phyloP scores from a whole-genome alignment of 306 rosid genomes.

The Corylus avellana region DNA sequence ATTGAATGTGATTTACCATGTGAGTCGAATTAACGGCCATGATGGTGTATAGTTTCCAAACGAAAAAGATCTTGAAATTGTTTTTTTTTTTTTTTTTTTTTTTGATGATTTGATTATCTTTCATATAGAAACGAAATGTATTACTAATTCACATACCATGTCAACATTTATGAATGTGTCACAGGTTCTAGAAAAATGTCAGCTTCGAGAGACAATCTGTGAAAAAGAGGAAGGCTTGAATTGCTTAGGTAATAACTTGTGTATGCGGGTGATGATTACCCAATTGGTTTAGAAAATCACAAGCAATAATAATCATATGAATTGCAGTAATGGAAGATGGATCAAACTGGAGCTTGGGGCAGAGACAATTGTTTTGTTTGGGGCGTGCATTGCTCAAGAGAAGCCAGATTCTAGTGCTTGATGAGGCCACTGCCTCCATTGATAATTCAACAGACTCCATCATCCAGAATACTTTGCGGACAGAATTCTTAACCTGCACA shows the following conservation, averaged over 20 bases:
- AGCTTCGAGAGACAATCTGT: conserved; percentile 23
- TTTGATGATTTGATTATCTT: no score
- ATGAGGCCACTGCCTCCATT: background rate
- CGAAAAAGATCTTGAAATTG: no score
- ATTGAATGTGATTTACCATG: no score
- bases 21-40: no score
- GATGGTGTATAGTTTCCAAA: no score
- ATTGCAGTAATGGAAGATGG: conserved; percentile 34
- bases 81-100: no score
- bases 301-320: background rate
- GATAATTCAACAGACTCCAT: background rate
- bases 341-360: conserved; percentile 39
- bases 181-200: conserved; percentile 36
- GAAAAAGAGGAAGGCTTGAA: conserved; percentile 28
- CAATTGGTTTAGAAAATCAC: background rate
- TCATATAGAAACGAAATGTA: no score
- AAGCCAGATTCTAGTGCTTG: background rate
- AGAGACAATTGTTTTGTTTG: conserved; percentile 33
- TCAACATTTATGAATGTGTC: background rate
- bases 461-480: conserved; percentile 30
- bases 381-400: conserved; percentile 19
- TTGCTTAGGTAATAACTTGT: conserved; percentile 25
- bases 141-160: no score
- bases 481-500: conserved; percentile 25
- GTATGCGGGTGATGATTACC: background rate